Evolutionary conservation across 2,329 filamentous ascomycete species (phyloP).

Genomic region (Aspergillus tamarii): DNA sequence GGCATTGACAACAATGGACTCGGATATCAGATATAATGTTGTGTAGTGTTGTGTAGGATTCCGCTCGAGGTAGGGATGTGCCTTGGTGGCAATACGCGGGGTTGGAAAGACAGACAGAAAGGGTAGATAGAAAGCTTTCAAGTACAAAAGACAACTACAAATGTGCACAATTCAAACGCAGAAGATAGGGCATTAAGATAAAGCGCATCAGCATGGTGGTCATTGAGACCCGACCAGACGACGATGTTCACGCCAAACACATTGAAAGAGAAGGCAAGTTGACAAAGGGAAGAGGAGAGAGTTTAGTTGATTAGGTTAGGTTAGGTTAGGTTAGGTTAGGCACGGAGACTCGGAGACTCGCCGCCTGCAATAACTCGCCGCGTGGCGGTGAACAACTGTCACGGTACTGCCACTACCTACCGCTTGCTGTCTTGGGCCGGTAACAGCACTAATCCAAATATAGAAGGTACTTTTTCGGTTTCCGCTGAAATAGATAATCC

Average conservation of each 20-base stretch:
- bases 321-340: slow-evolving; percentile 6
- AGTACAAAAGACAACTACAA: slow-evolving; percentile 12
- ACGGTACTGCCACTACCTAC: slow-evolving; percentile 6
- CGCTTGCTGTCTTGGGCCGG: slow-evolving; percentile 9
- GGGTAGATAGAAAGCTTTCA: slow-evolving; percentile 2
- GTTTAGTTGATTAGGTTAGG: neutral
- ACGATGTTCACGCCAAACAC: slow-evolving; percentile 13
- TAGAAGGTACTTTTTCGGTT: neutral
- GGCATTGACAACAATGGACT: slow-evolving; percentile 33
- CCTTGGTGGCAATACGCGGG: slow-evolving; percentile 11
- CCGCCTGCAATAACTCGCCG: slow-evolving; percentile 17
- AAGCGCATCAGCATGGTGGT: slow-evolving; percentile 27
- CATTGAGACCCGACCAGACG: slow-evolving; percentile 16
- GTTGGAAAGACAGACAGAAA: neutral
- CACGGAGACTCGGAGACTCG: slow-evolving; percentile 1
- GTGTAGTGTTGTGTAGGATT: neutral
- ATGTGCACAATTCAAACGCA: neutral
- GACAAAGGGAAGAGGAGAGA: neutral
- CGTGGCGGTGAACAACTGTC: slow-evolving; percentile 23
- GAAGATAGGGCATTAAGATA: slow-evolving; percentile 8
- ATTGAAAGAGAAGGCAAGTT: slow-evolving; percentile 14
- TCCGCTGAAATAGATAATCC: slow-evolving; percentile 12
- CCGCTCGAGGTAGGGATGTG: neutral
- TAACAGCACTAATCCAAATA: neutral
- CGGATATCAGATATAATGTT: neutral